Conservation (phyloP, 2,329 filamentous ascomycete genomes). For the Trichophyton mentagrophytes region DNA sequence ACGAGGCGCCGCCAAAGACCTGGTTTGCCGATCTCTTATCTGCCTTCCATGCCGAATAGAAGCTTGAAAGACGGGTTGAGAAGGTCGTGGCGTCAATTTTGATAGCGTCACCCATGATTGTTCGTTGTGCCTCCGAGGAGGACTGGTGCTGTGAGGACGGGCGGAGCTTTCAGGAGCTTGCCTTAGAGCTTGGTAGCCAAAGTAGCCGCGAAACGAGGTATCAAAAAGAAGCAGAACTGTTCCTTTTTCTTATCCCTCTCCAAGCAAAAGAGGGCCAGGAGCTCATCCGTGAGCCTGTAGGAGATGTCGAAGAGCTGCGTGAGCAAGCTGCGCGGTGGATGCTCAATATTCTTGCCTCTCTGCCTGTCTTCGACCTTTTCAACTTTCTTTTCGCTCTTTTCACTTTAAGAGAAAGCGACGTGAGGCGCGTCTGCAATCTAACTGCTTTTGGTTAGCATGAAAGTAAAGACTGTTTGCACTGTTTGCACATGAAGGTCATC, state of each 20-base stretch:
- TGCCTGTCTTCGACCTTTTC: neutral
- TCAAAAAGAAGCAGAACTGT: neutral
- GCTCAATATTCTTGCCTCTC: neutral
- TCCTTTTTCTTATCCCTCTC: neutral
- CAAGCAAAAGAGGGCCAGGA: neutral
- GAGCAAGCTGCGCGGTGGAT: neutral
- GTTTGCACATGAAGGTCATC: slow-evolving; percentile 1
- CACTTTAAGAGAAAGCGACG: neutral
- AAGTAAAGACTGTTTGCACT: neutral
- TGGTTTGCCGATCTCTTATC: slow-evolving; percentile 81
- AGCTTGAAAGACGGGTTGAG: slow-evolving; percentile 78
- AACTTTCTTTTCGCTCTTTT: neutral
- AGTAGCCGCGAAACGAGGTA: neutral
- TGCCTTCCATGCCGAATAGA: slow-evolving; percentile 87
- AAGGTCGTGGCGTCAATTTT: slow-evolving; percentile 90
- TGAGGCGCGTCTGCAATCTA: slow-evolving; percentile 2
- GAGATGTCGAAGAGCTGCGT: neutral
- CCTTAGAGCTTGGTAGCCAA: neutral
- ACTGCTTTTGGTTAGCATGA: neutral
- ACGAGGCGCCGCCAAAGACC: slow-evolving; percentile 73
- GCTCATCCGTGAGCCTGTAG: neutral
- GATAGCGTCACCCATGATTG: slow-evolving; percentile 61
- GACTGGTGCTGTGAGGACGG: neutral
- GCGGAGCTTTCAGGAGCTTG: neutral
- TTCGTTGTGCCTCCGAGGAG: neutral